A percentile compares a stretch with the other conserved stretches of the same genome.
phyloP scores from a whole-genome alignment of 169 alveolate species.

The Cryptosporidium andersoni region DNA sequence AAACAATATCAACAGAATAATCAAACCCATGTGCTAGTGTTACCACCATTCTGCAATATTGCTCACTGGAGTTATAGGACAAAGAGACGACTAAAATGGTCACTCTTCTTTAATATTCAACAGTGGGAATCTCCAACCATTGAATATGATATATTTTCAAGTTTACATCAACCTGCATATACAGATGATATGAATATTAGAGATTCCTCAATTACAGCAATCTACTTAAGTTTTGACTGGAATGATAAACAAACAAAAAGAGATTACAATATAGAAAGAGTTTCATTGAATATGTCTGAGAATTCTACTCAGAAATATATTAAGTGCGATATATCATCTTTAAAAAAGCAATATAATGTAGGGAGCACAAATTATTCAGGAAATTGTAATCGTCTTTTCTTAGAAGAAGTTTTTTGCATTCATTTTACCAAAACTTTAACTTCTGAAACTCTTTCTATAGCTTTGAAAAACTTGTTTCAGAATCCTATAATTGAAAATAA shows the following conservation, averaged over 20 bases:
- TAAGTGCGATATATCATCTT: neutral
- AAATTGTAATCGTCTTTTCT: constrained; percentile 8
- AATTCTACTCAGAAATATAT: neutral
- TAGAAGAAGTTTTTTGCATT: neutral
- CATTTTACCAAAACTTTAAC: constrained; percentile 25
- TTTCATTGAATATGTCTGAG: too few relatives aligned
- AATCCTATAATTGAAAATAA: too few relatives aligned
- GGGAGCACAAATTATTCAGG: neutral
- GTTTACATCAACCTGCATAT: too few relatives aligned
- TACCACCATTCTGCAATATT: constrained; percentile 60
- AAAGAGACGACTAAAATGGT: constrained; percentile 45
- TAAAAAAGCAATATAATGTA: too few relatives aligned
- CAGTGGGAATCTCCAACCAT: constrained; percentile 6
- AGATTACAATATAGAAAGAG: too few relatives aligned
- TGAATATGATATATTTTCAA: constrained; percentile 18
- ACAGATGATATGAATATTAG: too few relatives aligned
- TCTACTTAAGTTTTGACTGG: constrained; percentile 44
- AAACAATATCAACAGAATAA: neutral
- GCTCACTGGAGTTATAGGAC: constrained; percentile 47
- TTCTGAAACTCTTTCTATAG: constrained; percentile 10
- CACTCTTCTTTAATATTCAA: constrained; percentile 13
- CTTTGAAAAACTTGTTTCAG: too few relatives aligned
- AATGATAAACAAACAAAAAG: neutral
- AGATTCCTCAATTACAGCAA: too few relatives aligned
- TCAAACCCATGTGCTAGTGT: neutral